Percentiles rank a stretch among this genome's conserved stretches.
Conservation (phyloP, 768 basidiomycete genomes). For the Boletellus emodensis region DNA sequence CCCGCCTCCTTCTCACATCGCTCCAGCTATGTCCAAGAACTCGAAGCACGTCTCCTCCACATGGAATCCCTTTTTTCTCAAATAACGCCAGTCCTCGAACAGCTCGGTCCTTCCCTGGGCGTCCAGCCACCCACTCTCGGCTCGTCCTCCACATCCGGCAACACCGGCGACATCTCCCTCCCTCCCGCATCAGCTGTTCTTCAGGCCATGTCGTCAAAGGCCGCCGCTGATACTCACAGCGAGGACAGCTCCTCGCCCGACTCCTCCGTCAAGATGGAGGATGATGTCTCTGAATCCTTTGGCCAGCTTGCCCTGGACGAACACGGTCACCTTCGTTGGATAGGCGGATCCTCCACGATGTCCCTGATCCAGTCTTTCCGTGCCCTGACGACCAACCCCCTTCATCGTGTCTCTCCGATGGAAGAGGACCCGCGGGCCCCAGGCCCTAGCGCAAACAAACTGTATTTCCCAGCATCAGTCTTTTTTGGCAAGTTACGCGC, state of each 20-base stretch:
- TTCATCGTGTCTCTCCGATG: constrained; percentile 77
- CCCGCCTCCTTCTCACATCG: constrained; percentile 16
- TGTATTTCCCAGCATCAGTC: constrained; percentile 84
- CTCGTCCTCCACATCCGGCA: constrained; percentile 23
- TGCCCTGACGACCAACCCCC: constrained; percentile 65
- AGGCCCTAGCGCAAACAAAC: constrained; percentile 74
- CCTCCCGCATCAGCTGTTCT: constrained; percentile 28
- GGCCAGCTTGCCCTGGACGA: constrained; percentile 87
- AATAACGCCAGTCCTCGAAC: constrained; percentile 74
- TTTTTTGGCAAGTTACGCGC: constrained; percentile 85
- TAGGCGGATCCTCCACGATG: constrained; percentile 89
- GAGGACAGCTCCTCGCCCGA: constrained; percentile 32
- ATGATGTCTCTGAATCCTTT: constrained; percentile 80
- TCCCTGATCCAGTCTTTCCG: constrained; percentile 87
- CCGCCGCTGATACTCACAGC: constrained; percentile 34
- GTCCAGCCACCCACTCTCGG: constrained; percentile 33
- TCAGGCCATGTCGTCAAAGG: constrained; percentile 37
- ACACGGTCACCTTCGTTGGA: constrained; percentile 89
- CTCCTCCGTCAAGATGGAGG: constrained; percentile 40
- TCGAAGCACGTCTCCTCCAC: constrained; percentile 80
- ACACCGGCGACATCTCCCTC: constrained; percentile 13
- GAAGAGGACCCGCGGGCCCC: constrained; percentile 79
- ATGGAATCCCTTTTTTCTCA: constrained; percentile 87
- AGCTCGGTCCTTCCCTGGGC: constrained; percentile 55
- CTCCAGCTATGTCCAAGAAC: constrained; percentile 82